phyloP scores from a whole-genome alignment of 352 stramenopile genomes.

The Globisporangium spinosum region DNA sequence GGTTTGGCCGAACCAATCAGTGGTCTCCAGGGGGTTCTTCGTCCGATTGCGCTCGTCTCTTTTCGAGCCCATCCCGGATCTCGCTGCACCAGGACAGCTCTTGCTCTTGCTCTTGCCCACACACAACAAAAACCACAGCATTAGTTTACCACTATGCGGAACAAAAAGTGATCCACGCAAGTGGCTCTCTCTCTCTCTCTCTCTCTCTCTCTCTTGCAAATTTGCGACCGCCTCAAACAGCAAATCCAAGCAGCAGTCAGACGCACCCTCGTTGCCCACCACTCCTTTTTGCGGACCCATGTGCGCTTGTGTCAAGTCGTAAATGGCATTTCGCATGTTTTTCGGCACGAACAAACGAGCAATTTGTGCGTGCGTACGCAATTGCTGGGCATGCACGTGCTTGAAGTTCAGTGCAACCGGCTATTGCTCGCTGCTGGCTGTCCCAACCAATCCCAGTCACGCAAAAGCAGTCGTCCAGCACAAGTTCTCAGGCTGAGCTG shows the following conservation, averaged over 20 bases:
- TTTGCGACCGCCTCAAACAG: background rate
- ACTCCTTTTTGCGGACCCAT: conserved; percentile 8
- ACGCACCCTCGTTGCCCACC: background rate
- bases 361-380: background rate
- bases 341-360: background rate
- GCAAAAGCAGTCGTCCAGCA: background rate
- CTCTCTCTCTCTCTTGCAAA: background rate
- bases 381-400: too few relatives aligned
- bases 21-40: conserved; percentile 1
- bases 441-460: background rate
- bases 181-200: background rate
- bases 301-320: conserved; percentile 1
- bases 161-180: background rate
- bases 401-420: conserved; percentile 2
- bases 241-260: conserved; percentile 3
- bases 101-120: background rate
- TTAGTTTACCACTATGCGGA: background rate
- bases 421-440: background rate
- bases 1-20: background rate
- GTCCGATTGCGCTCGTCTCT: conserved; percentile 3
- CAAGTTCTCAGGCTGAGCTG: background rate
- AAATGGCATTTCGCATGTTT: conserved; percentile 9
- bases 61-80: background rate
- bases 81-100: background rate
- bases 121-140: background rate